Evolutionary conservation across 2,329 filamentous ascomycete species (phyloP).

Genomic region (Teratosphaeria nubilosa): DNA sequence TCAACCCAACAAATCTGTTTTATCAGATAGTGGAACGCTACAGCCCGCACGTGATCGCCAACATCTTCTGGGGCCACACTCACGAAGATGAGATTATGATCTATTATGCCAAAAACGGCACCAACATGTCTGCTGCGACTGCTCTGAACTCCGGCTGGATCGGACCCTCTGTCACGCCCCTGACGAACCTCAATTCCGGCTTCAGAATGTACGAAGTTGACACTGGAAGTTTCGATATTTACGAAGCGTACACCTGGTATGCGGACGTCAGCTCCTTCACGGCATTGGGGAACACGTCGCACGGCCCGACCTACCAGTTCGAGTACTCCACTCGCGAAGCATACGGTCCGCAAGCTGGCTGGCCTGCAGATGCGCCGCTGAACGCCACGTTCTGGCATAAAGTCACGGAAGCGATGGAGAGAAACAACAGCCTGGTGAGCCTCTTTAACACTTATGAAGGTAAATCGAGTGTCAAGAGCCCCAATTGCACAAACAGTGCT

Average conservation of each 20-base stretch:
- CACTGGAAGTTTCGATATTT: conserved; percentile 43
- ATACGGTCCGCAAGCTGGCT: conserved; percentile 35
- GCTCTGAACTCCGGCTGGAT: conserved; percentile 45
- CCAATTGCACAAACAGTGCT: conserved; percentile 42
- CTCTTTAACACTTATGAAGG: conserved; percentile 44
- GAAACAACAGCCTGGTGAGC: conserved; percentile 38
- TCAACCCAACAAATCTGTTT: conserved; percentile 45
- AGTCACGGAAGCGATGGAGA: conserved; percentile 49
- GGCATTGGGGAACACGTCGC: conserved; percentile 22
- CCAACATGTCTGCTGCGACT: conserved; percentile 27
- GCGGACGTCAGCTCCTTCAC: conserved; percentile 40
- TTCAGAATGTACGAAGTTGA: conserved; percentile 48
- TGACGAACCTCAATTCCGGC: conserved; percentile 46
- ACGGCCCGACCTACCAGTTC: conserved; percentile 38
- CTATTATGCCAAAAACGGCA: conserved; percentile 43
- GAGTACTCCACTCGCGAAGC: conserved; percentile 45
- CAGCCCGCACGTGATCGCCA: conserved; percentile 42
- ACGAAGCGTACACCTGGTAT: conserved; percentile 45
- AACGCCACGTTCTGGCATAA: conserved; percentile 52
- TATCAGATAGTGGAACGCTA: conserved; percentile 47
- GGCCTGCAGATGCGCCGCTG: conserved; percentile 41
- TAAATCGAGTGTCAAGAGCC: conserved; percentile 40
- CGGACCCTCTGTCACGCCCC: conserved; percentile 41
- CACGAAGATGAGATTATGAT: conserved; percentile 47
- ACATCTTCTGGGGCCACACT: conserved; percentile 46